Base-by-base conservation (phyloP, 306 rosid species). In the Clitoria ternatea region DNA sequence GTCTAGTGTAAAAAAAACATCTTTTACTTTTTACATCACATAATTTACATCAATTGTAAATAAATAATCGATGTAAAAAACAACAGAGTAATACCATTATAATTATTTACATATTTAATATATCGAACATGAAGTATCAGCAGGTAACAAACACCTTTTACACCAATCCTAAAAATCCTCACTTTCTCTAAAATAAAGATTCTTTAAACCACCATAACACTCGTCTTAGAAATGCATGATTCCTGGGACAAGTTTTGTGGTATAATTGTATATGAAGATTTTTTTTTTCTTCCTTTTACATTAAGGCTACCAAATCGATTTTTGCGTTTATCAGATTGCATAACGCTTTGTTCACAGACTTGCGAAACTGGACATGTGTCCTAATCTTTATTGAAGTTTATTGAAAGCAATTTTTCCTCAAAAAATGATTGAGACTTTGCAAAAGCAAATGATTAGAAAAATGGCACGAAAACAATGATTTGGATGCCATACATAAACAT, bases 281-380 rank as follows among this genome's bases (percentile, higher is more conserved):
- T 0, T 17, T 54, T 14, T 17, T 43, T 70, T 17, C 18, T 23
- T 14, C 8, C 10, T 32, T 3, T 32, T 1, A 17, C 44, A 3
- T 10, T 2, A 19, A 10, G 65, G 65, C 30, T 32, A 56, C 29
- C 8, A 56, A 8, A 33, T 17, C 27, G 1, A 29, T 1, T 66
- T 66, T n/a, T 9, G 17, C 7, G 6, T 23, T 69, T 23, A 17
- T 19, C 48, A 4, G 20, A 11, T 15, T 36, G 62, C 61, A 68
- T 48, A 68, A 64, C 20, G 15, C 47, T 49, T 12, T 61, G 47
- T 15, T 66, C 23, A 22, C 14, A 32, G 10, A n/a, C 70, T n/a
- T 37, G 22, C 4, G 10, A 54, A 61, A 40, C 22, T 19, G 60
- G 72, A 40, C 72, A 61, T 50, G 66, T 50, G 81, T 61, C 66